Evolutionary conservation across 768 basidiomycete species (phyloP).

Genomic region (Russula dissimulans): DNA sequence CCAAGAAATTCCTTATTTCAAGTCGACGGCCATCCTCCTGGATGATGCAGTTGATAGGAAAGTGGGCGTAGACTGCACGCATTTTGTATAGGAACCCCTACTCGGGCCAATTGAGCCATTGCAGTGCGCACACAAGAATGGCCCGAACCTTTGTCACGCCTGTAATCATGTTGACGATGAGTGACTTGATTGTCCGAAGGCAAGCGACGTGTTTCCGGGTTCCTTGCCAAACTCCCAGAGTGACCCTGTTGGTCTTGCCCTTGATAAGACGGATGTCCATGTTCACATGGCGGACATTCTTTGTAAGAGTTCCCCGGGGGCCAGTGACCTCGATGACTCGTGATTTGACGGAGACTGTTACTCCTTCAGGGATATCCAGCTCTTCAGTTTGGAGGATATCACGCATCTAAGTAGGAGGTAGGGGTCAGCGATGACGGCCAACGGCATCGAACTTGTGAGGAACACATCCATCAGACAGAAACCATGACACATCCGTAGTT

Average conservation of each 20-base stretch:
- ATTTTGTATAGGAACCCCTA: slow-evolving; percentile 99
- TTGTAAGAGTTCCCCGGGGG: slow-evolving; percentile 85
- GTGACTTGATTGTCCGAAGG: slow-evolving; percentile 88
- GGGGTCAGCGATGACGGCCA: slow-evolving; percentile 21
- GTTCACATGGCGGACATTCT: slow-evolving; percentile 86
- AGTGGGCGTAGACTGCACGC: slow-evolving; percentile 99
- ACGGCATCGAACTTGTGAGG: slow-evolving; percentile 25
- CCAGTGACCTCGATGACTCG: slow-evolving; percentile 88
- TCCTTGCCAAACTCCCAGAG: slow-evolving; percentile 95
- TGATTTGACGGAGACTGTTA: slow-evolving; percentile 83
- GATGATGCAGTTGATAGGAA: slow-evolving; percentile 98
- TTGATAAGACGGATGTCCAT: slow-evolving; percentile 87
- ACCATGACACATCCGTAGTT: background rate
- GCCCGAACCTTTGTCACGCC: slow-evolving; percentile 84
- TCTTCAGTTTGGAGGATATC: slow-evolving; percentile 92
- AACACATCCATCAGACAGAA: slow-evolving; percentile 33
- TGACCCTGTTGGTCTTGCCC: slow-evolving; percentile 71
- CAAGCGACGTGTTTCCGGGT: slow-evolving; percentile 98
- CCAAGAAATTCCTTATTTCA: slow-evolving; percentile 93
- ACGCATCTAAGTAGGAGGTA: slow-evolving; percentile 54
- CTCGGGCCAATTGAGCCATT: background rate
- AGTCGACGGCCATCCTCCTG: slow-evolving; percentile 60
- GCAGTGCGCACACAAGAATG: background rate
- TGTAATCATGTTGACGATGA: slow-evolving; percentile 96
- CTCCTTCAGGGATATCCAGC: slow-evolving; percentile 76